Base-by-base conservation (phyloP, 441 rosid genomes). In the Gossypium gossypioides region DNA sequence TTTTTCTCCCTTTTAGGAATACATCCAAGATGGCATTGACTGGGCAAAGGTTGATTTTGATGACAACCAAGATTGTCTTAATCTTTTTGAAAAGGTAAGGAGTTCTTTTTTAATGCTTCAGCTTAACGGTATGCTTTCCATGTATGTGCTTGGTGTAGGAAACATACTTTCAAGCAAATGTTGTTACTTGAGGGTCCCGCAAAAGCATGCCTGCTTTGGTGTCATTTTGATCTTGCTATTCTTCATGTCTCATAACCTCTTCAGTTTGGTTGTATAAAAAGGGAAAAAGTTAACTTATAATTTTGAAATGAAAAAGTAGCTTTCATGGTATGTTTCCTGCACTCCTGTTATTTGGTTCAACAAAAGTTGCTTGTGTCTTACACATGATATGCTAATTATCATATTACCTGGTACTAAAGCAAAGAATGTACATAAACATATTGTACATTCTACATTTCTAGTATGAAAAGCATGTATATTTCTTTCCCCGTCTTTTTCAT, bases 1-100 rank as follows among this genome's bases (percentile, higher is more conserved):
- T 10, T 29, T 69, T 29, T 69, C 4, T 34, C 8, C 40, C 69
- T 62, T 76, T 16, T 86, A 95, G 99, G 98, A 95, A 86, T 95
- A 95, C 77, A 81, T 92, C 76, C 99, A 92, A 77, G 99, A 95
- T 85, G 99, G 99, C 67, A 95, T 95, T 86, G 99, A 95, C 78
- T 92, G 99, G 99, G 81, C 97, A 18, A 91, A 85, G 80, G 97
- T 92, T 84, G 98, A 92, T 68, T 94, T 94, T 83, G 99, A 89
- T 73, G 97, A 94, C 83, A 94, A 94, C 79, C 97, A 94, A 79
- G 91, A 86, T 73, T 95, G 99, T 80, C 97, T 95, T 78, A 88
- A 89, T 83, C 97, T 95, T 73, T 95, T 95, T 80, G 99, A 95
- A 80, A 89, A 92, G 97, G 98, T 95, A 83, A 34, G 57, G 73